A percentile compares a stretch with the other conserved stretches of the same genome.
Conservation (phyloP, 148 eudicot genomes). For the Heliosperma pusillum region DNA sequence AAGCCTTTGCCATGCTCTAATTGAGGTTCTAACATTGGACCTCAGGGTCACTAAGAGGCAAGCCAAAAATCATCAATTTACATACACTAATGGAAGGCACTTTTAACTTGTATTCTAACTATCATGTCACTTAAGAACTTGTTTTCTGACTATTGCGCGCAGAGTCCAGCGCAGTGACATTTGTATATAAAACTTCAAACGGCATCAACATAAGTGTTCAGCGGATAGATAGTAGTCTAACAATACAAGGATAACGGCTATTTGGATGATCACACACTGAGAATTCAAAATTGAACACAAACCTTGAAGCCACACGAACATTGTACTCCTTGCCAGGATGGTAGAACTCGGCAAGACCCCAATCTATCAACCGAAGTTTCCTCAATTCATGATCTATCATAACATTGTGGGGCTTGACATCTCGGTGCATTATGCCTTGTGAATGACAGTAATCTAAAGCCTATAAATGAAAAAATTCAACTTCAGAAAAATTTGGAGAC, state of each 20-base stretch:
- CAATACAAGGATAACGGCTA: background rate
- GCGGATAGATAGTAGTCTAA: background rate
- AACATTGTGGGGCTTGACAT: slow-evolving; percentile 96
- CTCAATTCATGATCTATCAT: slow-evolving; percentile 95
- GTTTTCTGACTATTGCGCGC: too few species aligned
- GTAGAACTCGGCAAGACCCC: slow-evolving; percentile 98
- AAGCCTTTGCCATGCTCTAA: background rate
- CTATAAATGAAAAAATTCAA: slow-evolving; percentile 30
- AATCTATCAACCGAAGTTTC: slow-evolving; percentile 87
- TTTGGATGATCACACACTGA: background rate
- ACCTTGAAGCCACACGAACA: slow-evolving; percentile 97
- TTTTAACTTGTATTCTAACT: background rate
- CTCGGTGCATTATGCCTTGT: slow-evolving; percentile 97
- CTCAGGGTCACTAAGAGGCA: background rate
- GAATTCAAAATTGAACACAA: slow-evolving; percentile 33
- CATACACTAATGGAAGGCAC: too few species aligned
- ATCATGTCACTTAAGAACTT: too few species aligned
- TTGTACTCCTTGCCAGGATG: slow-evolving; percentile 96
- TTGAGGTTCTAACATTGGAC: background rate
- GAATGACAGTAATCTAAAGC: slow-evolving; percentile 93
- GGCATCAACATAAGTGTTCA: background rate
- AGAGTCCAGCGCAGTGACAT: background rate
- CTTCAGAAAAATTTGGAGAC: slow-evolving; percentile 7
- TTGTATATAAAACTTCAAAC: background rate
- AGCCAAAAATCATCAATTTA: background rate